Percentiles rank a stretch among this genome's conserved stretches.
Evolutionary conservation across 108 stramenopile species (phyloP).

Genomic region (Nitzschia palea): DNA sequence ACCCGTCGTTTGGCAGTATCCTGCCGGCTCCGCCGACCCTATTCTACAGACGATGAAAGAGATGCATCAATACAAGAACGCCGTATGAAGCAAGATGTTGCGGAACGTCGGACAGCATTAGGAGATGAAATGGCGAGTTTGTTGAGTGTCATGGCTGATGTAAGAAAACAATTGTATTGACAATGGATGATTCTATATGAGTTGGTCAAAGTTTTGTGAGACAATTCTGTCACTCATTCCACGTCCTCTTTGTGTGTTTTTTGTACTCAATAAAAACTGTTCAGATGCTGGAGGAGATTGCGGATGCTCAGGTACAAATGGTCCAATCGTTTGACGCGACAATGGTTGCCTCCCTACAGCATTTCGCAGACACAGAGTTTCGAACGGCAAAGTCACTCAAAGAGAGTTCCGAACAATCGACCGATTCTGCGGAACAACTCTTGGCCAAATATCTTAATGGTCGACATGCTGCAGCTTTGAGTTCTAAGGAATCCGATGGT

Average conservation of each 20-base stretch:
- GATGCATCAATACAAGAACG: slow-evolving; percentile 29
- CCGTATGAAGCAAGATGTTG: slow-evolving; percentile 16
- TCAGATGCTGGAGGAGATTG: slow-evolving; percentile 76
- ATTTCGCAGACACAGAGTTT: slow-evolving; percentile 58
- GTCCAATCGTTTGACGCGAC: slow-evolving; percentile 76
- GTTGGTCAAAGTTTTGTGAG: not conserved
- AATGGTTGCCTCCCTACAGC: slow-evolving; percentile 69
- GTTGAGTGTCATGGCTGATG: slow-evolving; percentile 54
- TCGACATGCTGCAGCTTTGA: slow-evolving; percentile 58
- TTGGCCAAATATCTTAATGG: slow-evolving; percentile 80
- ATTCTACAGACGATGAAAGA: slow-evolving; percentile 27
- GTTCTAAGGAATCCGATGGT: slow-evolving; percentile 22
- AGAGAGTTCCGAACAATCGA: slow-evolving; percentile 60
- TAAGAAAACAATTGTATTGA: slow-evolving; percentile 28
- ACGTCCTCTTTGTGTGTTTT: not conserved
- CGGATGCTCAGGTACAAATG: slow-evolving; percentile 78
- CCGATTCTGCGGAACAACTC: slow-evolving; percentile 67
- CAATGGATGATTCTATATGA: not conserved
- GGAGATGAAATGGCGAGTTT: slow-evolving; percentile 74
- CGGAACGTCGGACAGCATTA: slow-evolving; percentile 50
- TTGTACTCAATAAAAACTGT: not conserved
- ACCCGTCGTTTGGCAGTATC: slow-evolving; percentile 68
- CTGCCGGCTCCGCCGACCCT: slow-evolving; percentile 57
- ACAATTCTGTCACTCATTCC: not conserved
- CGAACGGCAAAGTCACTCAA: slow-evolving; percentile 59